Conservation (phyloP, 139 green algal genomes). For the Gonium pectorale region DNA sequence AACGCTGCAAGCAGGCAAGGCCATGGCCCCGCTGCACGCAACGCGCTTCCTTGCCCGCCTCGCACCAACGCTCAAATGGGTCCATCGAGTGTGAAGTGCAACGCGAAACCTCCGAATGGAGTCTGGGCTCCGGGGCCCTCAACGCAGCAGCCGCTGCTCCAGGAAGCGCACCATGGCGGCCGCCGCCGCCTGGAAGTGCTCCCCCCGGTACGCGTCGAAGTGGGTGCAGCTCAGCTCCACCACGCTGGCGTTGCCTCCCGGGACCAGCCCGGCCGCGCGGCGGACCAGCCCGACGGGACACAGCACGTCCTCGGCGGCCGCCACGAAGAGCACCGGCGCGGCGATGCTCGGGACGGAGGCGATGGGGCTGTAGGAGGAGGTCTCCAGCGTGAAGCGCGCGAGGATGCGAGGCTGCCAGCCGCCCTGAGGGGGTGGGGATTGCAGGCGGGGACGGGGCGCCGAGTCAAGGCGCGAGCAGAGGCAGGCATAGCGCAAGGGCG, state of each 20-base stretch:
- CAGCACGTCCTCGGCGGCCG: slow-evolving; percentile 49
- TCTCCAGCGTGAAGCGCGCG: slow-evolving; percentile 50
- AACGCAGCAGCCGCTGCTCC: background rate
- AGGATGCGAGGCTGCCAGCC: slow-evolving; percentile 58
- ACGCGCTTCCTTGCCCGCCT: no score
- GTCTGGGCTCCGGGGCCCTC: no score
- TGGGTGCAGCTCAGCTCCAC: slow-evolving; percentile 42
- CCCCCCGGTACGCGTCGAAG: slow-evolving; percentile 56
- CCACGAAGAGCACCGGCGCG: slow-evolving; percentile 52
- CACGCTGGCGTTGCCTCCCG: background rate
- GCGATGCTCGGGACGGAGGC: background rate
- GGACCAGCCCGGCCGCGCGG: slow-evolving; percentile 21
- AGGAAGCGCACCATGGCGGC: background rate
- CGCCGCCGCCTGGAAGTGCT: background rate
- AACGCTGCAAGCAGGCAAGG: no score
- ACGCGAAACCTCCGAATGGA: no score
- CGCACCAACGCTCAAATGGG: no score
- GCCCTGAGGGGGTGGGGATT: slow-evolving; percentile 42
- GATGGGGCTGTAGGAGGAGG: slow-evolving; percentile 55
- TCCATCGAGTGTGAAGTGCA: no score
- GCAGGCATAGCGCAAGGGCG: no score
- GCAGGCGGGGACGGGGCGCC: no score
- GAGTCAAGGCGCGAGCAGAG: no score
- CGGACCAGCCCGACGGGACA: slow-evolving; percentile 42
- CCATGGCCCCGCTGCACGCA: no score